Evolutionary conservation across 495 filamentous ascomycete species (phyloP).

Genomic region (Daldinia childiae): DNA sequence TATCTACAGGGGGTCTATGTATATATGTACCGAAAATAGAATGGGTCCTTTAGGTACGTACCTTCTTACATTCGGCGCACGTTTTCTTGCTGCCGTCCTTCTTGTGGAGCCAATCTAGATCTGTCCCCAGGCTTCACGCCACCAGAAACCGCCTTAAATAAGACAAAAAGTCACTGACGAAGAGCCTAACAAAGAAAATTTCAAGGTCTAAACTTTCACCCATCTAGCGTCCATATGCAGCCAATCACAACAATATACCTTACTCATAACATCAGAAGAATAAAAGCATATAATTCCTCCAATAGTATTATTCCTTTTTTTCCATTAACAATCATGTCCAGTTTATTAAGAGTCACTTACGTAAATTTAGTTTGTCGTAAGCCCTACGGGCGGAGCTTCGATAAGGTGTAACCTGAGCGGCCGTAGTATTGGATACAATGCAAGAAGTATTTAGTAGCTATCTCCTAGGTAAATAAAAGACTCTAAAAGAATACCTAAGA

Average conservation of each 20-base stretch:
- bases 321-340: too few species aligned
- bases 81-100: slow-evolving; percentile 22
- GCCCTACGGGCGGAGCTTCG: too few species aligned
- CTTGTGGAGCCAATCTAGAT: slow-evolving; percentile 35
- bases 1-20: slow-evolving; percentile 21
- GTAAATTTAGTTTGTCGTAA: too few species aligned
- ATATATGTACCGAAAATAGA: slow-evolving; percentile 7
- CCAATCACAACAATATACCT: not conserved
- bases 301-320: too few species aligned
- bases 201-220: not conserved
- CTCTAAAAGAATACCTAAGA: too few species aligned
- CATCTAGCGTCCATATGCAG: not conserved
- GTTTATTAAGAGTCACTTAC: too few species aligned
- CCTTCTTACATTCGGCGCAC: not conserved
- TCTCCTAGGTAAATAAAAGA: too few species aligned
- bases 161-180: not conserved
- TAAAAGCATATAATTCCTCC: too few species aligned
- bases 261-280: too few species aligned
- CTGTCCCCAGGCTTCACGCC: slow-evolving; percentile 9
- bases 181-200: not conserved
- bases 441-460: too few species aligned
- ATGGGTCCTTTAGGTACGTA: slow-evolving; percentile 21
- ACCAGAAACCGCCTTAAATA: not conserved
- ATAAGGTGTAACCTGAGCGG: too few species aligned
- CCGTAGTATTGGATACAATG: too few species aligned